Conservation (phyloP, 108 stramenopile species). For the Pseudonitzschia pungens region DNA sequence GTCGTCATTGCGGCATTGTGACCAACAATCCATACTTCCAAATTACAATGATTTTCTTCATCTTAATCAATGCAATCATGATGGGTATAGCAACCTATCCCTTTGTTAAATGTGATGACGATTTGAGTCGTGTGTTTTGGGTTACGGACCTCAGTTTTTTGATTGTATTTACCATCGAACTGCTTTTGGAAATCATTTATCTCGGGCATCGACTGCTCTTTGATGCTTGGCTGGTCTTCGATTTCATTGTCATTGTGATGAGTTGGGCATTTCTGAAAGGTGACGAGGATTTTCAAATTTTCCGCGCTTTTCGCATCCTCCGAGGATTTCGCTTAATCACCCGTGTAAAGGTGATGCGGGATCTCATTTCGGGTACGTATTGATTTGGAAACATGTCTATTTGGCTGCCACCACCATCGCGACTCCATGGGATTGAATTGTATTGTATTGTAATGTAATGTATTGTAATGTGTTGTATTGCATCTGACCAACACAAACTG, state of each 20-base stretch:
- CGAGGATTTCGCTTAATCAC: conserved; percentile 75
- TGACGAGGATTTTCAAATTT: conserved; percentile 45
- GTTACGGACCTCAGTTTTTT: conserved; percentile 51
- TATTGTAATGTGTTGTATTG: too few species aligned
- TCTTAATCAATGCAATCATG: conserved; percentile 69
- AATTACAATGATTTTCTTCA: conserved; percentile 48
- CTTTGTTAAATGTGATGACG: conserved; percentile 46
- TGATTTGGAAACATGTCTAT: neutral
- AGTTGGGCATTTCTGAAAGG: conserved; percentile 34
- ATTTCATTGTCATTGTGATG: conserved; percentile 60
- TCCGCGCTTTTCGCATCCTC: conserved; percentile 79
- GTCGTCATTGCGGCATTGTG: conserved; percentile 41
- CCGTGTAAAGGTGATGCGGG: conserved; percentile 62
- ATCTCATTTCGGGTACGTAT: conserved; percentile 50
- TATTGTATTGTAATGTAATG: too few species aligned
- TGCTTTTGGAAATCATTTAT: conserved; percentile 57
- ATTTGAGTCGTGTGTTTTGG: conserved; percentile 40
- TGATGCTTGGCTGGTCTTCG: conserved; percentile 76
- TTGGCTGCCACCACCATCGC: neutral
- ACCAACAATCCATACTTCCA: conserved; percentile 63
- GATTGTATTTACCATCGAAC: conserved; percentile 69
- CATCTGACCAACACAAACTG: too few species aligned
- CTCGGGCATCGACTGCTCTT: conserved; percentile 48
- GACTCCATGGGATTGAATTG: too few species aligned
- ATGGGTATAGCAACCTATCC: conserved; percentile 77